Conservation (phyloP, 129 eudicot species). For the Flaveria bidentis region DNA sequence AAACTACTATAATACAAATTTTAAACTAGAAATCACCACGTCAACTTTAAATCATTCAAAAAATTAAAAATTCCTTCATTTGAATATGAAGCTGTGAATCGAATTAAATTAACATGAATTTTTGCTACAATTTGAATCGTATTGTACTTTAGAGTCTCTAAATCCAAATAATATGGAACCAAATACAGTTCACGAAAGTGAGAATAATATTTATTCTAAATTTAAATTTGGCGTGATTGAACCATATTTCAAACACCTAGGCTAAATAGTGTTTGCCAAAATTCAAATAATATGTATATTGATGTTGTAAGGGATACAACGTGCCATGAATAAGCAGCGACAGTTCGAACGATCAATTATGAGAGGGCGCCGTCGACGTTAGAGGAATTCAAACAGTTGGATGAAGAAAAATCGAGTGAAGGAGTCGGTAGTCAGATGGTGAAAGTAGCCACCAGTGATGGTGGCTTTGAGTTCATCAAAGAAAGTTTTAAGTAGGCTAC, state of each 20-base stretch:
- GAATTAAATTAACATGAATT: not conserved
- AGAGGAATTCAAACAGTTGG: conserved; percentile 48
- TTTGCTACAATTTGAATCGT: not conserved
- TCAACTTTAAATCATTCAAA: too few species aligned
- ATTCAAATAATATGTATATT: not conserved
- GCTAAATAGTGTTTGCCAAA: not conserved
- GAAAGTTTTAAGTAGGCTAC: conserved; percentile 35
- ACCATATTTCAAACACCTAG: not conserved
- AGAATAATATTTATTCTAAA: too few species aligned
- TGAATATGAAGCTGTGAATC: not conserved
- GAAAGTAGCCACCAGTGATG: too few species aligned
- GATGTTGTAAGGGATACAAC: conserved; percentile 24
- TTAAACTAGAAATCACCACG: too few species aligned
- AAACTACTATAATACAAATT: too few species aligned
- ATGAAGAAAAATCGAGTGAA: conserved; percentile 45
- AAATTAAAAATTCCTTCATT: too few species aligned
- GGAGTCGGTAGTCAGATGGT: conserved; percentile 24
- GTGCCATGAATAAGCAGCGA: conserved; percentile 3
- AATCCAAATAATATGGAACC: too few species aligned
- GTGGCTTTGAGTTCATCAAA: conserved; percentile 21
- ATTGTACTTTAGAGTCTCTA: too few species aligned
- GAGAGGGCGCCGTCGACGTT: conserved; percentile 42
- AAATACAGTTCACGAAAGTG: too few species aligned
- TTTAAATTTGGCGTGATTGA: not conserved
- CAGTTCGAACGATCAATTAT: not conserved